Percentiles rank a stretch among this genome's conserved stretches.
phyloP scores from a whole-genome alignment of 352 stramenopile genomes.

The Saprolegnia diclina region DNA sequence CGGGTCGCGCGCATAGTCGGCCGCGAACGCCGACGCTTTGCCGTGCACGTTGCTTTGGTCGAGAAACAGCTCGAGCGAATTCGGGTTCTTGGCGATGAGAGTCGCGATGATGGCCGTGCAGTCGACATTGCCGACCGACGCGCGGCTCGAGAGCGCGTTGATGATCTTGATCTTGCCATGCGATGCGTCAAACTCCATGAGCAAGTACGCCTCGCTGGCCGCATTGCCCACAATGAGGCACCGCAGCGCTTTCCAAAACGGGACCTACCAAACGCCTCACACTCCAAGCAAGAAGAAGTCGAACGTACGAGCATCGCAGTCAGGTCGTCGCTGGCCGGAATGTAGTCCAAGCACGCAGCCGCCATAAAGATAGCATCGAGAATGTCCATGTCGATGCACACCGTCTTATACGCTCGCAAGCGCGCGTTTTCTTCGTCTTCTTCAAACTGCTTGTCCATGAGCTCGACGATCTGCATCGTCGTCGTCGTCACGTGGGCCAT shows the following conservation, averaged over 20 bases:
- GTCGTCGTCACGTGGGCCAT: not conserved
- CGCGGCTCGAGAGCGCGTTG: slow-evolving; percentile 4
- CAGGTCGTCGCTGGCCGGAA: not conserved
- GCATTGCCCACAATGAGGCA: slow-evolving; percentile 16
- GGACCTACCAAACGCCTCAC: not conserved
- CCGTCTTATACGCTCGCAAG: not conserved
- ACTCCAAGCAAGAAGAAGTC: not conserved
- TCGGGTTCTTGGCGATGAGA: slow-evolving; percentile 22
- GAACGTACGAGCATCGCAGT: slow-evolving; percentile 8
- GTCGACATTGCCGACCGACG: slow-evolving; percentile 11
- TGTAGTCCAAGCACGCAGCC: slow-evolving; percentile 1
- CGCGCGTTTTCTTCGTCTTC: slow-evolving; percentile 7
- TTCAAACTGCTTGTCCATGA: slow-evolving; percentile 15
- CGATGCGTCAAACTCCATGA: slow-evolving; percentile 16
- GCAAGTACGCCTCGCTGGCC: slow-evolving; percentile 3
- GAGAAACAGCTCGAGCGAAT: slow-evolving; percentile 18
- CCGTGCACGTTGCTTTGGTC: slow-evolving; percentile 1
- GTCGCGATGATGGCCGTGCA: slow-evolving; percentile 21
- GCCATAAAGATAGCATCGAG: slow-evolving; percentile 25
- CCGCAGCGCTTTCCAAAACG: slow-evolving; percentile 21
- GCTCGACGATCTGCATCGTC: slow-evolving; percentile 15
- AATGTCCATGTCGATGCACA: slow-evolving; percentile 20
- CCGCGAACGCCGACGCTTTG: not conserved
- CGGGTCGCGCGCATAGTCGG: not conserved
- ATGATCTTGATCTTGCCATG: slow-evolving; percentile 28